Evolutionary conservation across 495 filamentous ascomycete genomes (phyloP), one percentile per base, ranked within the genome.

Genomic region (Poronia punctata): DNA sequence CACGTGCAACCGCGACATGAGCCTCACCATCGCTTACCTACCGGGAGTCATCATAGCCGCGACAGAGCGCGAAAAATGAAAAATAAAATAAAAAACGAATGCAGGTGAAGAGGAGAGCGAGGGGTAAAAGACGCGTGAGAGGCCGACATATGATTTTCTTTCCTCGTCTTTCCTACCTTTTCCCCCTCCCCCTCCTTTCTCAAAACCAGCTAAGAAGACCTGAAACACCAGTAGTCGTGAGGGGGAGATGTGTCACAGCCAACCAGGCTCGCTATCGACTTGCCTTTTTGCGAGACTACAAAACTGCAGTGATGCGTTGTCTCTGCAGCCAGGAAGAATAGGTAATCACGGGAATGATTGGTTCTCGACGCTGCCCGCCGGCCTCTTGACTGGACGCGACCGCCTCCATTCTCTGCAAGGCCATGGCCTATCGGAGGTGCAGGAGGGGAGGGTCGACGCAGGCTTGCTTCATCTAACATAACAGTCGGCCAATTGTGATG

Each of bases 271-370:
- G 28, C 21, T 25, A 20, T 26, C 35, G 28, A 5, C 12, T 32
- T 21, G 12, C 33, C 16, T 19, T 6, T 3, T 18, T 30, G 27
- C 26, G 28, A 21, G 11, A 20, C 27, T 26, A 6, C 19, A 34
- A 33, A 38, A 35, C 42, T 48, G 51, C 46, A 48, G 35, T 47
- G 54, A 55, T 58, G 52, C 24, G 55, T 43, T 58, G 55, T 46
- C 43, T 49, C 52, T 50, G 29, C 43, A 48, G 45, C 45, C 39
- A 30, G 30, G 25, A 48, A 29, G n/a, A n/a, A n/a, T n/a, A 25
- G 34, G 34, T 30, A 37, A 17, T 32, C 33, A 34, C 14, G 28
- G 22, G 35, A 38, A 44, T 45, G 54, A 58, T 58, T 55, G 55
- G 46, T 38, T 47, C 34, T 53, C 35, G 49, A 42, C 49, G 50